These are phyloP conservation scores for Suillus alpinus DNA, from an alignment of 768 basidiomycete species.

Conservation along the genomic window DNA sequence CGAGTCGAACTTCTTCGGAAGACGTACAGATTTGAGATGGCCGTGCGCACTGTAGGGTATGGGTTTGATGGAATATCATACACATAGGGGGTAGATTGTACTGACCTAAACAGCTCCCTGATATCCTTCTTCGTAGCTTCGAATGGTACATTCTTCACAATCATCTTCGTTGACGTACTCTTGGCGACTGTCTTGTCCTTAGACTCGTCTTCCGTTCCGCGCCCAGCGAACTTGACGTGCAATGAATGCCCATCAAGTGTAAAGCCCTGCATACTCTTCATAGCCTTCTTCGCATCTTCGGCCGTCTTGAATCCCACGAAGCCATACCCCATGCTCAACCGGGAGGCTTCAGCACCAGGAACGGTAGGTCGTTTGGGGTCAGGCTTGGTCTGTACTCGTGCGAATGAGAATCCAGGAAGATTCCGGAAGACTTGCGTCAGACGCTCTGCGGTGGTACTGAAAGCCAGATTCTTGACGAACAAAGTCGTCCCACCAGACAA, in stretches of 20 bases:
- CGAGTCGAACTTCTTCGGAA: constrained; percentile 90
- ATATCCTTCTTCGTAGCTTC: constrained; percentile 94
- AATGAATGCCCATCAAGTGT: constrained; percentile 85
- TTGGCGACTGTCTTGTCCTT: constrained; percentile 40
- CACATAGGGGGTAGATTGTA: constrained; percentile 13
- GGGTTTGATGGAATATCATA: constrained; percentile 4
- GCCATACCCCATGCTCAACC: constrained; percentile 93
- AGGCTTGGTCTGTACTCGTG: constrained; percentile 87
- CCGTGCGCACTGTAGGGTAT: constrained; percentile 67
- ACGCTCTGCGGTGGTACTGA: constrained; percentile 78
- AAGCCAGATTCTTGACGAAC: constrained; percentile 94
- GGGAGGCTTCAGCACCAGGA: constrained; percentile 35
- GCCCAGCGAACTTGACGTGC: constrained; percentile 81
- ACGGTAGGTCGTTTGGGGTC: constrained; percentile 66
- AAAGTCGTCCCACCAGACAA: constrained; percentile 76
- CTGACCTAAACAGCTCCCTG: constrained; percentile 83
- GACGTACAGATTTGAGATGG: constrained; percentile 88
- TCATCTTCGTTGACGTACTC: constrained; percentile 84
- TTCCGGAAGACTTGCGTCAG: constrained; percentile 67
- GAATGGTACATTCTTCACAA: constrained; percentile 98
- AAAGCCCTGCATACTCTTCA: constrained; percentile 76
- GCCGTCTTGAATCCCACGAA: constrained; percentile 86
- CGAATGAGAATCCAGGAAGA: constrained; percentile 80
- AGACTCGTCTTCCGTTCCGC: constrained; percentile 59
- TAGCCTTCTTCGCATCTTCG: constrained; percentile 70